Conservation (phyloP, 257 asterid species). For the Capsicum rhomboideum region DNA sequence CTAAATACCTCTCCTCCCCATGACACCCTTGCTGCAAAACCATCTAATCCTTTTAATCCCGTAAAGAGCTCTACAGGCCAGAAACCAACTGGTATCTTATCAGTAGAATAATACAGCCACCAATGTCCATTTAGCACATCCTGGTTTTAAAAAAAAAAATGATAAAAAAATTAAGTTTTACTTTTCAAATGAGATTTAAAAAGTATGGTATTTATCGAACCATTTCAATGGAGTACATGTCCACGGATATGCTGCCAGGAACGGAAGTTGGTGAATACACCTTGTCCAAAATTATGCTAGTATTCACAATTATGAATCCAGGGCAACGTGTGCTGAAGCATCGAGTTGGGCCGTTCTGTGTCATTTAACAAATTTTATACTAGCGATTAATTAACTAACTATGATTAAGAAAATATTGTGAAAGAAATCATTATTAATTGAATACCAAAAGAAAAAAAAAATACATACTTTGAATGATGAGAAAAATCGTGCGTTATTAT, state of each 20-base stretch:
- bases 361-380: too few species aligned
- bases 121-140: not conserved
- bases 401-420: too few species aligned
- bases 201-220: not conserved
- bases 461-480: not conserved
- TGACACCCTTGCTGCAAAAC: not conserved
- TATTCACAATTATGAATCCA: not conserved
- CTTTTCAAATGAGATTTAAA: not conserved
- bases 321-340: not conserved
- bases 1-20: not conserved
- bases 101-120: not conserved
- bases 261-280: not conserved
- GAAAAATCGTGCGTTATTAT: not conserved
- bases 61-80: not conserved
- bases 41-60: not conserved
- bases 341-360: too few species aligned
- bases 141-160: not conserved
- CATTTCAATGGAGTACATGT: not conserved
- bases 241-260: not conserved
- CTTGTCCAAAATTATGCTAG: not conserved
- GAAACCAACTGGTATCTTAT: not conserved
- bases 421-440: too few species aligned
- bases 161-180: too few species aligned
- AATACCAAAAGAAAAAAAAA: too few species aligned
- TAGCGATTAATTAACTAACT: too few species aligned